Conservation (phyloP, 306 rosid species). For the Rosa multiflora region DNA sequence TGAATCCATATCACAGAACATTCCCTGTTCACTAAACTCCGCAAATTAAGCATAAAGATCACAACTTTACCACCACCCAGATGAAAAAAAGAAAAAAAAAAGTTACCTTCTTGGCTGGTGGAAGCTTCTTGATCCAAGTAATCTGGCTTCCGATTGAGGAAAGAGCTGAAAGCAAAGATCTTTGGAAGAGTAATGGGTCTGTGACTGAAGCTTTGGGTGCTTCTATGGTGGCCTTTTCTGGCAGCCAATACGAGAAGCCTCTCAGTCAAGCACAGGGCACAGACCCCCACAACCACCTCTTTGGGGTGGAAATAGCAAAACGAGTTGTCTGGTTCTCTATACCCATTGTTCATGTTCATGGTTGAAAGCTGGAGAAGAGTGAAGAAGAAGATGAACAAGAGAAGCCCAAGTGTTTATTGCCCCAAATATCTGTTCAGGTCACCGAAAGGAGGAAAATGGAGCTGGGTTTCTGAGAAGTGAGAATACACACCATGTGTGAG, state of each 20-base stretch:
- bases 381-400: neutral
- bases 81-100: neutral
- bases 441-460: neutral
- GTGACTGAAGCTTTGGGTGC: constrained; percentile 27
- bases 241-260: constrained; percentile 71
- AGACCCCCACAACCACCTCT: constrained; percentile 72
- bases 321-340: constrained; percentile 49
- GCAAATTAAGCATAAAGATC: neutral
- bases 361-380: constrained; percentile 17
- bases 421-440: neutral
- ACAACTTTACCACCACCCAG: neutral
- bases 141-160: constrained; percentile 65
- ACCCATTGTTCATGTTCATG: constrained; percentile 47
- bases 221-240: constrained; percentile 44
- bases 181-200: constrained; percentile 54
- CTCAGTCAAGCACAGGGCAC: constrained; percentile 80
- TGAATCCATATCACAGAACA: constrained; percentile 4
- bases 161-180: constrained; percentile 84
- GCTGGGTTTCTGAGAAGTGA: neutral
- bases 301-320: constrained; percentile 84
- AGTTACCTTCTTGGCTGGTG: constrained; percentile 84
- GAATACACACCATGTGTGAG: neutral
- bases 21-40: neutral
- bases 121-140: constrained; percentile 52
- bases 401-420: neutral